Conservation (phyloP, 1,284 basidiomycete species). For the Apiotrichum veenhuisii region DNA sequence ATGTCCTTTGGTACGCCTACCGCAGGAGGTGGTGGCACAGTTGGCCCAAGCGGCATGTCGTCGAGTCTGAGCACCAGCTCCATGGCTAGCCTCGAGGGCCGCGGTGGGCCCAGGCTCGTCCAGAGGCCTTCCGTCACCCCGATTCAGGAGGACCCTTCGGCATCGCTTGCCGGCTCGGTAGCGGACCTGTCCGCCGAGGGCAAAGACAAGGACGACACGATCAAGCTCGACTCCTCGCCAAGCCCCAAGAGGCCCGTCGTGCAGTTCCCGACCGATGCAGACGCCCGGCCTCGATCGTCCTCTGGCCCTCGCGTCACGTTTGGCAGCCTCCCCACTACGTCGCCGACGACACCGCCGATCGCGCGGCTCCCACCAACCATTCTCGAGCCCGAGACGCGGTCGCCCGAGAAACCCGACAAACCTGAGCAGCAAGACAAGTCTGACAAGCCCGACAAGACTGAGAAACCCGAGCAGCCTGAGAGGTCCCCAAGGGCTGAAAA, state of each 20-base stretch:
- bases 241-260: neutral
- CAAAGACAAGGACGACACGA: neutral
- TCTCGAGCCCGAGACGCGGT: neutral
- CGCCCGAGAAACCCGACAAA: neutral
- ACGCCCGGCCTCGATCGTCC: neutral
- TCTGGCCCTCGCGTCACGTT: neutral
- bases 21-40: neutral
- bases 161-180: neutral
- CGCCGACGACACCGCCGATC: neutral
- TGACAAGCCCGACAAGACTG: neutral
- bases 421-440: neutral
- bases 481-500: too few relatives aligned
- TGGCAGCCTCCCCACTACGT: neutral
- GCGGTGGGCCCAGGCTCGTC: neutral
- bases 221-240: too few relatives aligned
- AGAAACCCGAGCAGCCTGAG: neutral
- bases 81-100: neutral
- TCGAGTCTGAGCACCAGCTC: slow-evolving; percentile 6
- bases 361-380: neutral
- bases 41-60: neutral
- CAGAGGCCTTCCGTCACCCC: neutral
- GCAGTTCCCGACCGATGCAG: neutral
- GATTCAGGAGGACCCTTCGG: neutral
- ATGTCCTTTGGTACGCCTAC: neutral
- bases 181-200: neutral